Percentiles rank a stretch among this genome's conserved stretches.
phyloP scores from a whole-genome alignment of 805 yeast genomes.

The Candida boleticola region DNA sequence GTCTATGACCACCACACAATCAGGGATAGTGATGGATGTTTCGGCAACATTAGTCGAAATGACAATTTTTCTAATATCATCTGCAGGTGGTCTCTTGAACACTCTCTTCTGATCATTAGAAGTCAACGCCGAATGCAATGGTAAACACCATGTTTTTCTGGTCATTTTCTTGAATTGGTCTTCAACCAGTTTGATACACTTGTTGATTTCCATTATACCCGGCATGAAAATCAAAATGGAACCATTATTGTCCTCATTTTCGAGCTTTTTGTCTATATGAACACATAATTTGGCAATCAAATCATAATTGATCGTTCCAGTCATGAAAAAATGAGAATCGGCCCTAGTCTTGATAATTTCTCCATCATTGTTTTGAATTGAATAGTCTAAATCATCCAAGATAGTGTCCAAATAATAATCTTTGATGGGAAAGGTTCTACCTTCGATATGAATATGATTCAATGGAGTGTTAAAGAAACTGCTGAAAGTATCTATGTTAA shows the following conservation, averaged over 20 bases:
- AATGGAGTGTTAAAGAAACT: constrained; percentile 54
- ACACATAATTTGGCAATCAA: constrained; percentile 57
- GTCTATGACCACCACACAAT: constrained; percentile 89
- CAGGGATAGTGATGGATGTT: constrained; percentile 94
- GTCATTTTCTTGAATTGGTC: constrained; percentile 8
- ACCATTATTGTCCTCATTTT: constrained; percentile 46
- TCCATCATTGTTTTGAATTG: constrained; percentile 40
- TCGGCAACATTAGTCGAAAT: constrained; percentile 95
- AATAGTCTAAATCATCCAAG: constrained; percentile 55
- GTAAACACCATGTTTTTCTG: constrained; percentile 42
- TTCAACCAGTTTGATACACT: constrained; percentile 48
- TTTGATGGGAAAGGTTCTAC: constrained; percentile 88
- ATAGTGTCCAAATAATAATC: constrained; percentile 74
- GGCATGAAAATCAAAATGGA: constrained; percentile 85
- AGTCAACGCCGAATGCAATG: constrained; percentile 84
- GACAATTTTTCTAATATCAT: constrained; percentile 68
- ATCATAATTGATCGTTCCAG: constrained; percentile 73
- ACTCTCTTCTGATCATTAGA: constrained; percentile 81
- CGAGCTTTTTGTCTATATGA: constrained; percentile 51
- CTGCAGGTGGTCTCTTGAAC: constrained; percentile 50
- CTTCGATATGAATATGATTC: constrained; percentile 80
- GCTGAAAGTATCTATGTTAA: constrained; percentile 65
- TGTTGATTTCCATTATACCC: constrained; percentile 84
- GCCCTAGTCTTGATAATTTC: constrained; percentile 55
- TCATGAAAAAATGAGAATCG: constrained; percentile 61